Conservation (phyloP, 768 basidiomycete species). For the Filobasidium floriforme region DNA sequence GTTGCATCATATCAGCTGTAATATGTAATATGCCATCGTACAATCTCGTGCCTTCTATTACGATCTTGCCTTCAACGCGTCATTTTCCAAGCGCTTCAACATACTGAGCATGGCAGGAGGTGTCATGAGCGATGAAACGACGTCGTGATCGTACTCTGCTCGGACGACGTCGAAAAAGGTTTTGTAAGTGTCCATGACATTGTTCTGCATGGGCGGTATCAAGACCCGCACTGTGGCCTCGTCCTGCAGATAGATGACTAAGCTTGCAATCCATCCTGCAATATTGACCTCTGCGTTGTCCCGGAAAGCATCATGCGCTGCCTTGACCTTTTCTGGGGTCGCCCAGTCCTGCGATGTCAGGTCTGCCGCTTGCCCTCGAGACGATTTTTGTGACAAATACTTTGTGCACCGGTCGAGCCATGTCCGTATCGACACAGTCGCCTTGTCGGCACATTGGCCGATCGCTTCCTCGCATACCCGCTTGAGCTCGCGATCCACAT, state of each 20-base stretch:
- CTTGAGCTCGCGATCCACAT: slow-evolving; percentile 78
- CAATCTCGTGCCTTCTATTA: not conserved
- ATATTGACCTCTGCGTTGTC: slow-evolving; percentile 50
- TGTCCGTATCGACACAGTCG: slow-evolving; percentile 56
- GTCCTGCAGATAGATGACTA: slow-evolving; percentile 74
- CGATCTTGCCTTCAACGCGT: slow-evolving; percentile 2
- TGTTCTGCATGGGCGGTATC: slow-evolving; percentile 65
- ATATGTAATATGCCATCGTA: not conserved
- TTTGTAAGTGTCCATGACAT: slow-evolving; percentile 66
- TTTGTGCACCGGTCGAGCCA: slow-evolving; percentile 57
- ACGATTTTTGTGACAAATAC: slow-evolving; percentile 33
- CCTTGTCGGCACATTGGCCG: slow-evolving; percentile 53
- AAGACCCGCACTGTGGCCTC: slow-evolving; percentile 69
- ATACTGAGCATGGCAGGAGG: slow-evolving; percentile 32
- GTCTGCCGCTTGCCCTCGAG: slow-evolving; percentile 24
- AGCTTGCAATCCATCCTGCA: slow-evolving; percentile 50
- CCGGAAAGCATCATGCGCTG: slow-evolving; percentile 54
- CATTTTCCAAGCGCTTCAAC: slow-evolving; percentile 15
- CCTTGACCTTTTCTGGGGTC: slow-evolving; percentile 51
- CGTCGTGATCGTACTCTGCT: slow-evolving; percentile 48
- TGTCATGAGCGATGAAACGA: slow-evolving; percentile 35
- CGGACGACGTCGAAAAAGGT: slow-evolving; percentile 60
- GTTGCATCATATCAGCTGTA: not conserved
- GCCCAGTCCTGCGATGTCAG: slow-evolving; percentile 51
- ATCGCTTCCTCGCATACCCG: slow-evolving; percentile 79